Evolutionary conservation across 306 rosid species (phyloP).

Genomic region (Casuarina cunninghamiana): DNA sequence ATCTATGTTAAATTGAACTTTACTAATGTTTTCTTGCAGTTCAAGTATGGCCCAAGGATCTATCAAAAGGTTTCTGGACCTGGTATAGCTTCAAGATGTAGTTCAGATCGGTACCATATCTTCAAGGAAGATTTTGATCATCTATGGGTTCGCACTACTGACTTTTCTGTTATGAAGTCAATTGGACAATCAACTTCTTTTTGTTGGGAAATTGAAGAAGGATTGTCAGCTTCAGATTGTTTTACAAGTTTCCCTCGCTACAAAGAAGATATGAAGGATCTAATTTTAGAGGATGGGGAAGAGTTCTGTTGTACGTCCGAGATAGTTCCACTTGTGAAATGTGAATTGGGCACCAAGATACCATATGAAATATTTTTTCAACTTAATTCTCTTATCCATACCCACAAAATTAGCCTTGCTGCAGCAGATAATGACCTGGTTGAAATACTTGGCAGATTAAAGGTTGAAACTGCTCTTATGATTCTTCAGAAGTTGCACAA

Average conservation of each 20-base stretch:
- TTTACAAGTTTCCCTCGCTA: constrained; percentile 60
- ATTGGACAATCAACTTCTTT: constrained; percentile 72
- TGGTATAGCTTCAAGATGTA: constrained; percentile 47
- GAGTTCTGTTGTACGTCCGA: constrained; percentile 46
- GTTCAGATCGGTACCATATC: constrained; percentile 55
- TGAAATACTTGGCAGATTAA: constrained; percentile 51
- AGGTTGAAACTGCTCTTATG: constrained; percentile 46
- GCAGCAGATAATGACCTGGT: constrained; percentile 58
- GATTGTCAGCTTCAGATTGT: constrained; percentile 40
- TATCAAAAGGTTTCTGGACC: constrained; percentile 58
- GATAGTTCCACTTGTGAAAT: constrained; percentile 69
- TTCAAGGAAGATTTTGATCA: constrained; percentile 76
- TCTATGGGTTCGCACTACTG: constrained; percentile 82
- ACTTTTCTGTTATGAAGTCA: constrained; percentile 60
- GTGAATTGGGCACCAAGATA: constrained; percentile 33
- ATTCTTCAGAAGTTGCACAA: constrained; percentile 75
- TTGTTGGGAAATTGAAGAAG: constrained; percentile 70
- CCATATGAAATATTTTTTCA: constrained; percentile 77
- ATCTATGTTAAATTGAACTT: background rate
- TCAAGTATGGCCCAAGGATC: constrained; percentile 79
- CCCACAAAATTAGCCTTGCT: constrained; percentile 73
- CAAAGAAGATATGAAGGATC: constrained; percentile 46
- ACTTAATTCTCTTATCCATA: constrained; percentile 80
- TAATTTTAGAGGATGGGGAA: constrained; percentile 53
- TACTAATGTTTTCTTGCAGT: constrained; percentile 40